Conservation (phyloP, 1,284 basidiomycete species). For the Paramarasmius palmivorus region DNA sequence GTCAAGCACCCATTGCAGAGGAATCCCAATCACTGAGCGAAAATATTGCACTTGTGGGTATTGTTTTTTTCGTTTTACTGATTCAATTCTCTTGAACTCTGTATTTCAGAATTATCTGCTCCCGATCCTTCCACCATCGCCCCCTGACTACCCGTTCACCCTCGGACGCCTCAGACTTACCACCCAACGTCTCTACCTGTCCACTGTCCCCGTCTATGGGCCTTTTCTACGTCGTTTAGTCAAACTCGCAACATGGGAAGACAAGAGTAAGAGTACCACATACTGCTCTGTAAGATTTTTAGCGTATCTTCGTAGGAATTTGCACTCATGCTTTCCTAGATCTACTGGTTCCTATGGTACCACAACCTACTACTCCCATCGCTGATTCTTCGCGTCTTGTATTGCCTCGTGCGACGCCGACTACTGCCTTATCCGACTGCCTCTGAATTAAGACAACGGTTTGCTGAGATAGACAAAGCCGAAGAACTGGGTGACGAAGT, state of each 20-base stretch:
- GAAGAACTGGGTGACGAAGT: conserved; percentile 53
- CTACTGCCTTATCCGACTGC: conserved; percentile 57
- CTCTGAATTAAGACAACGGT: conserved; percentile 50
- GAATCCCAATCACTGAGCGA: conserved; percentile 29
- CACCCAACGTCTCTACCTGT: conserved; percentile 54
- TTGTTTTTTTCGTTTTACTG: conserved; percentile 3
- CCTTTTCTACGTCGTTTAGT: conserved; percentile 41
- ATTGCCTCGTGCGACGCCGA: conserved; percentile 47
- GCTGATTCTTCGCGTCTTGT: conserved; percentile 47
- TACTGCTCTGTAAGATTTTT: conserved; percentile 50
- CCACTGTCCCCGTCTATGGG: conserved; percentile 49
- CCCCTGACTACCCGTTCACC: conserved; percentile 47
- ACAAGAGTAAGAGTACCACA: conserved; percentile 43
- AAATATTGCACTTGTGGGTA: conserved; percentile 40
- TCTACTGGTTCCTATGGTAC: conserved; percentile 68
- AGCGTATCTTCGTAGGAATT: conserved; percentile 10
- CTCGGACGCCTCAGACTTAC: conserved; percentile 54
- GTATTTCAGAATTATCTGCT: conserved; percentile 44
- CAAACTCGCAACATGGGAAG: conserved; percentile 56
- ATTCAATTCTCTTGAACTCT: conserved; percentile 1
- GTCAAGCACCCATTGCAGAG: neutral
- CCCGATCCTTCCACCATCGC: conserved; percentile 44
- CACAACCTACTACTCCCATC: conserved; percentile 55
- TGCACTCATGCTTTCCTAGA: conserved; percentile 29
- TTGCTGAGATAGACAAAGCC: conserved; percentile 47